Percentiles rank a stretch among this genome's conserved stretches.
Evolutionary conservation across 768 basidiomycete species (phyloP).

Genomic region (Collybia nuda): DNA sequence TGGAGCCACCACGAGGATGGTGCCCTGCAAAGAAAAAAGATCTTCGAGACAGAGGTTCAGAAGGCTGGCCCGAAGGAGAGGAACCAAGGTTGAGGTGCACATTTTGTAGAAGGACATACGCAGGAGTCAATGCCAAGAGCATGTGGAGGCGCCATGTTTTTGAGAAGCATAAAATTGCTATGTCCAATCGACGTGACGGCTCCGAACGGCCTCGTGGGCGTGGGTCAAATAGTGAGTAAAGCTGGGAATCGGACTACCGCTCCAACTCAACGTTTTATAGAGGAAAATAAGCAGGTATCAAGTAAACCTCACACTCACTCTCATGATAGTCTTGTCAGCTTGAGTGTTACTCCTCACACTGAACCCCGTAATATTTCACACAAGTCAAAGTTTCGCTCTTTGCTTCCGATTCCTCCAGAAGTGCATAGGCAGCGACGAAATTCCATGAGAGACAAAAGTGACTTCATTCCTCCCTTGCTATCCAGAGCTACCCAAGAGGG

Average conservation of each 20-base stretch:
- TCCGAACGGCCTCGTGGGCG: slow-evolving; percentile 64
- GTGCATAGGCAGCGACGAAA: slow-evolving; percentile 19
- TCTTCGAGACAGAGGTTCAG: slow-evolving; percentile 62
- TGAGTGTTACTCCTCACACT: slow-evolving; percentile 40
- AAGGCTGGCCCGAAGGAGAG: slow-evolving; percentile 79
- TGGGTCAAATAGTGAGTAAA: slow-evolving; percentile 59
- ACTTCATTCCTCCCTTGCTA: slow-evolving; percentile 12
- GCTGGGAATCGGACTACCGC: slow-evolving; percentile 1
- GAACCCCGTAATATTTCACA: slow-evolving; percentile 31
- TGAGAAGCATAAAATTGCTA: slow-evolving; percentile 88
- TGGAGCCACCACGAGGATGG: slow-evolving; percentile 86
- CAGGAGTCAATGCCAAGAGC: slow-evolving; percentile 86
- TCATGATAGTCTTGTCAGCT: slow-evolving; percentile 42
- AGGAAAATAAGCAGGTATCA: slow-evolving; percentile 52
- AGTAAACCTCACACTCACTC: slow-evolving; percentile 28
- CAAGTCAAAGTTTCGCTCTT: slow-evolving; percentile 46
- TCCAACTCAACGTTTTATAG: slow-evolving; percentile 27
- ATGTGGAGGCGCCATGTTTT: slow-evolving; percentile 91
- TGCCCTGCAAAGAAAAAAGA: slow-evolving; percentile 85
- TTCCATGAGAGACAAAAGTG: slow-evolving; percentile 16
- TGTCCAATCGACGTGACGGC: slow-evolving; percentile 81
- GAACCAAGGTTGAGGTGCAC: slow-evolving; percentile 81
- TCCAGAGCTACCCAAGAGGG: slow-evolving; percentile 24
- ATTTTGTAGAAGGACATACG: slow-evolving; percentile 81
- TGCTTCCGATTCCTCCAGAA: slow-evolving; percentile 19